A percentile compares a stretch with the other conserved stretches of the same genome.
phyloP scores from a whole-genome alignment of 2,329 filamentous ascomycete species.

The Bisporella sp. region DNA sequence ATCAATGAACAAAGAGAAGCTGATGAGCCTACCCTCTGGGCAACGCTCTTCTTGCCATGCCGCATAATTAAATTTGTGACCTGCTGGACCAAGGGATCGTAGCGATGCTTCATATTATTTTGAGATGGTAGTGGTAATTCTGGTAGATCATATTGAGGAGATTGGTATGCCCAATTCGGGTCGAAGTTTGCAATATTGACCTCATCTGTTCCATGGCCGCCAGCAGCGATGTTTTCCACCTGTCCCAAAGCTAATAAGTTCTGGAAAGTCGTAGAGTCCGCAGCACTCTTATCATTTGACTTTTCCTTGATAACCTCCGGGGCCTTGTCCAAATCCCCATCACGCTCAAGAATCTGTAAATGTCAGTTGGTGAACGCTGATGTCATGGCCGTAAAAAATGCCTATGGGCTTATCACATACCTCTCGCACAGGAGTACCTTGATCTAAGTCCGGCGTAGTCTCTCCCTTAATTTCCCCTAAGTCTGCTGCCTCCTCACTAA shows the following conservation, averaged over 20 bases:
- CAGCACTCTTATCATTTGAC: slow-evolving; percentile 30
- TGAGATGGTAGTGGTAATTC: slow-evolving; percentile 54
- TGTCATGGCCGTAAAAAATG: not conserved
- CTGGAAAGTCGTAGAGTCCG: slow-evolving; percentile 25
- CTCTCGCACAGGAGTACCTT: slow-evolving; percentile 61
- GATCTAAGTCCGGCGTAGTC: slow-evolving; percentile 52
- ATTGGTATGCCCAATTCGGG: too few relatives aligned
- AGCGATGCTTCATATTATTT: slow-evolving; percentile 67
- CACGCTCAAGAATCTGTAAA: slow-evolving; percentile 54
- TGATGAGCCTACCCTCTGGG: slow-evolving; percentile 63
- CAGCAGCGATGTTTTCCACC: slow-evolving; percentile 21
- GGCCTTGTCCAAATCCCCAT: slow-evolving; percentile 53
- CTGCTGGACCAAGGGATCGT: slow-evolving; percentile 79
- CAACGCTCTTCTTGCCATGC: slow-evolving; percentile 81
- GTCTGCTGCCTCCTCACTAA: slow-evolving; percentile 58
- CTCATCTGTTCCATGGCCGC: slow-evolving; percentile 15
- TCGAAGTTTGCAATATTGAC: slow-evolving; percentile 18
- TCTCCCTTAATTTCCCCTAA: slow-evolving; percentile 50
- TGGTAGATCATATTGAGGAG: slow-evolving; percentile 65
- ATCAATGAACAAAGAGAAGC: slow-evolving; percentile 11
- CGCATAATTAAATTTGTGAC: slow-evolving; percentile 87
- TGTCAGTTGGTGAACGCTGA: slow-evolving; percentile 6
- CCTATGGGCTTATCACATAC: slow-evolving; percentile 34
- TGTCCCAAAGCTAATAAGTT: slow-evolving; percentile 25
- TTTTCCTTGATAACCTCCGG: slow-evolving; percentile 61